Evolutionary conservation across 2,329 filamentous ascomycete species (phyloP).

Genomic region (Anthostomella pinea): DNA sequence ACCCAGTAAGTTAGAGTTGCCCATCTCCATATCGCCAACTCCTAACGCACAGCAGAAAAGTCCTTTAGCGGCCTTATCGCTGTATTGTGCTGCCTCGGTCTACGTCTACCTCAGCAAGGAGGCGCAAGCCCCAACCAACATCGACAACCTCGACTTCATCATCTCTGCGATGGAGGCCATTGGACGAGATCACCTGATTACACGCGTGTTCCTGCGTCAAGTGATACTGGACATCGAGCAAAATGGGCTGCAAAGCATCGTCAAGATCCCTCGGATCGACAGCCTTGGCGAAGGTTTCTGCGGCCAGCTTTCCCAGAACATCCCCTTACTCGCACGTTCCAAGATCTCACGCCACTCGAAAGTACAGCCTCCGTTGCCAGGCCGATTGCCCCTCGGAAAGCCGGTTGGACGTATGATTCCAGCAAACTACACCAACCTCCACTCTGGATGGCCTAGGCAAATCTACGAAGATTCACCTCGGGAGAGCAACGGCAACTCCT

Average conservation of each 20-base stretch:
- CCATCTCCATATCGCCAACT: not conserved
- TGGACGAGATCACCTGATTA: conserved; percentile 70
- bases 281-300: conserved; percentile 32
- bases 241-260: conserved; percentile 38
- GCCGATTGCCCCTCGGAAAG: conserved; percentile 40
- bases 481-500: not conserved
- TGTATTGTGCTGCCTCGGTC: conserved; percentile 82
- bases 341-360: conserved; percentile 40
- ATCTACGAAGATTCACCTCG: not conserved
- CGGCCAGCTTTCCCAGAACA: conserved; percentile 32
- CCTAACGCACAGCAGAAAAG: conserved; percentile 55
- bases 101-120: conserved; percentile 68
- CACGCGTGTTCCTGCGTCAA: conserved; percentile 81
- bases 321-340: conserved; percentile 49
- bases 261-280: conserved; percentile 36
- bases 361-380: conserved; percentile 41
- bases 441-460: not conserved
- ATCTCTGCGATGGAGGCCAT: conserved; percentile 75
- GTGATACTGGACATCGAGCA: conserved; percentile 75
- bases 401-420: conserved; percentile 26
- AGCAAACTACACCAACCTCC: not conserved
- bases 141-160: conserved; percentile 67
- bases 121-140: conserved; percentile 46
- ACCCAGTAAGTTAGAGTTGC: conserved; percentile 53
- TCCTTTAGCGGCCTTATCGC: conserved; percentile 74